Percentiles rank a stretch among this genome's conserved stretches.
These are phyloP conservation scores for Trichopus zeylanicus DNA, from an alignment of 116 monocot species.

Conservation along the genomic window DNA sequence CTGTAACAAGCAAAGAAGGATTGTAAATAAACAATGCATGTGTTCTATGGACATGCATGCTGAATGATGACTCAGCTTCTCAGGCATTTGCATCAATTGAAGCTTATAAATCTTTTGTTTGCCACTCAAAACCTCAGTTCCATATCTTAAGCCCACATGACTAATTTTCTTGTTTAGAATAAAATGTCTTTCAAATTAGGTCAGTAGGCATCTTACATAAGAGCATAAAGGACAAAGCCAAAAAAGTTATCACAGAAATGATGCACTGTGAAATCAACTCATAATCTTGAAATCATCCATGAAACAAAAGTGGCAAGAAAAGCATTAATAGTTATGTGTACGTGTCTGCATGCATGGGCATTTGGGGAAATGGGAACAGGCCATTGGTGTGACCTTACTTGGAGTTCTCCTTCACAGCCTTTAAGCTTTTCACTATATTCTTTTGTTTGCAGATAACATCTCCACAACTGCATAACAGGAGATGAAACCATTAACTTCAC, in stretches of 20 bases:
- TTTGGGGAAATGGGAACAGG: too few relatives aligned
- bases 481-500: not conserved
- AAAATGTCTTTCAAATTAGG: not conserved
- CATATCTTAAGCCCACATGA: not conserved
- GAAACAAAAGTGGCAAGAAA: too few relatives aligned
- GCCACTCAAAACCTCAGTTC: too few relatives aligned
- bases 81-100: not conserved
- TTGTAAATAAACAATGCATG: not conserved
- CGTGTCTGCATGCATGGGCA: not conserved
- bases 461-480: slow-evolving; percentile 48
- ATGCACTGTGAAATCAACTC: not conserved
- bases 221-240: not conserved
- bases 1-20: slow-evolving; percentile 1
- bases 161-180: not conserved
- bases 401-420: slow-evolving; percentile 65
- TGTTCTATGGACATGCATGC: not conserved
- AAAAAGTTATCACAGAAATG: not conserved
- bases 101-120: too few relatives aligned
- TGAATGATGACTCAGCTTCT: not conserved
- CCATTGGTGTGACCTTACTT: too few relatives aligned
- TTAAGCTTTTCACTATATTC: slow-evolving; percentile 58
- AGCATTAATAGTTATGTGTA: not conserved
- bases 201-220: too few relatives aligned
- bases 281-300: too few relatives aligned
- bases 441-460: slow-evolving; percentile 45